A percentile compares a stretch with the other conserved stretches of the same genome.
Evolutionary conservation across 2,329 filamentous ascomycete species (phyloP).

Genomic region (Apiospora kogelbergensis): DNA sequence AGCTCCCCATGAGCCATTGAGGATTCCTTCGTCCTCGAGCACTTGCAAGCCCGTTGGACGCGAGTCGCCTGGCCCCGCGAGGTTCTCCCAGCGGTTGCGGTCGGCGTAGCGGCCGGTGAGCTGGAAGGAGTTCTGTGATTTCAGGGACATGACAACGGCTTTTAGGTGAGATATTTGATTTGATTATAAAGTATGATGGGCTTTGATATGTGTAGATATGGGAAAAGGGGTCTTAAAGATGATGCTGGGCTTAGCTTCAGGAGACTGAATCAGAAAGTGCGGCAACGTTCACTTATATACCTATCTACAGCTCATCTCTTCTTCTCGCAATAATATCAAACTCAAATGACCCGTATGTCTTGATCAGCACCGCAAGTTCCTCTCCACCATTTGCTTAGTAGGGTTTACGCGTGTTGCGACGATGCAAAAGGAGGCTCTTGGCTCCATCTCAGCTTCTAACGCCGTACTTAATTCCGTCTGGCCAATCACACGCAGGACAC

Average conservation of each 20-base stretch:
- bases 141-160: background rate
- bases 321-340: background rate
- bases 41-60: constrained; percentile 38
- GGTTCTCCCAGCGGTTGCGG: constrained; percentile 21
- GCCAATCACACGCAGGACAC: background rate
- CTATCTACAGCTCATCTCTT: background rate
- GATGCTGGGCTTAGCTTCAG: background rate
- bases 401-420: background rate
- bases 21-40: constrained; percentile 32
- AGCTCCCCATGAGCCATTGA: constrained; percentile 21
- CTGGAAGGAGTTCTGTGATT: background rate
- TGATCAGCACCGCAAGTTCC: background rate
- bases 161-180: background rate
- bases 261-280: background rate
- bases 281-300: background rate
- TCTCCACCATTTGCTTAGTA: background rate
- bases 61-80: constrained; percentile 35
- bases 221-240: background rate
- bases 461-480: background rate
- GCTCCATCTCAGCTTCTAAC: background rate
- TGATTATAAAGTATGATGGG: background rate
- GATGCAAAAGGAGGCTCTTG: background rate
- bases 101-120: constrained; percentile 25
- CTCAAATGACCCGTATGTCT: background rate
- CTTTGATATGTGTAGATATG: no score